These are phyloP conservation scores for Eutrema japonicum DNA, from an alignment of 345 rosid species.

Conservation along the genomic window DNA sequence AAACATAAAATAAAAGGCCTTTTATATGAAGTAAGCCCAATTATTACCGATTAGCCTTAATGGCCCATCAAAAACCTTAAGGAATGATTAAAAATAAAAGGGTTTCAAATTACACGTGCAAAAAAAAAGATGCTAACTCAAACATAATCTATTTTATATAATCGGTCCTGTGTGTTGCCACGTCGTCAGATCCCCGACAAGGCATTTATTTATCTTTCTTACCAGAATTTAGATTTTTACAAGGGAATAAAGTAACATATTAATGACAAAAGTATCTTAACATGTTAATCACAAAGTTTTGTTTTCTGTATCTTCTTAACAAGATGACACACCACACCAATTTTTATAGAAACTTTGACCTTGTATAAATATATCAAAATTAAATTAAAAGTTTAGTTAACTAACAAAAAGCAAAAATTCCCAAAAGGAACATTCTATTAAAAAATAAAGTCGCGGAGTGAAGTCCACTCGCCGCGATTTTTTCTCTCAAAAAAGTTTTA, in stretches of 20 bases:
- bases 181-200: conserved; percentile 18
- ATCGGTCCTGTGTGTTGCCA: conserved; percentile 19
- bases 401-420: neutral
- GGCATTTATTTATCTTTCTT: conserved; percentile 4
- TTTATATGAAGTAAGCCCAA: neutral
- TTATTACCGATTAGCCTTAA: neutral
- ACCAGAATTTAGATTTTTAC: neutral
- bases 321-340: conserved; percentile 16
- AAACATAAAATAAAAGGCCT: neutral
- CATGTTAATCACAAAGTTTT: neutral
- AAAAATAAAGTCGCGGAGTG: too few species aligned
- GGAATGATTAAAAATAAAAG: neutral
- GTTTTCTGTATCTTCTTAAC: too few species aligned
- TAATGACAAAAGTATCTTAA: neutral
- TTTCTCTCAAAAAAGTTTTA: too few species aligned
- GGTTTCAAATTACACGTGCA: neutral
- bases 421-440: too few species aligned
- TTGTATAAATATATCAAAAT: neutral
- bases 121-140: conserved; percentile 1
- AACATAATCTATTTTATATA: neutral
- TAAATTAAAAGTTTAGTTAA: neutral
- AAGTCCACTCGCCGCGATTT: too few species aligned
- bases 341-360: conserved; percentile 2
- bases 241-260: neutral
- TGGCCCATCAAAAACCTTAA: neutral